Percentiles rank a stretch among this genome's conserved stretches.
Evolutionary conservation across 192 early-diverging fungal genomes (phyloP).

Genomic region (Coemansia sp.): DNA sequence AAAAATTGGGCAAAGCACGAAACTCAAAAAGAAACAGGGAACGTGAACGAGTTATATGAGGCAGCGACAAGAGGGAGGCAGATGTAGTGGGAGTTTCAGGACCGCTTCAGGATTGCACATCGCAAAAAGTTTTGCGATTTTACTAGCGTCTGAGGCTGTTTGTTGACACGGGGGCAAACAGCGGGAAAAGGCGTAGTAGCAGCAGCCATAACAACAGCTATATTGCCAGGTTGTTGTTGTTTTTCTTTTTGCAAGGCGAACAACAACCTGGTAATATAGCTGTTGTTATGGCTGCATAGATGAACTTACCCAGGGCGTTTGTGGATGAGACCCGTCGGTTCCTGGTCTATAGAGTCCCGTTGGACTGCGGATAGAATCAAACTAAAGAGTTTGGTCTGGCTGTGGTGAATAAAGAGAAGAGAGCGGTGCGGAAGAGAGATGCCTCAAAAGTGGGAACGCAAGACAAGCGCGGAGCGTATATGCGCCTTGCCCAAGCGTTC

Average conservation of each 20-base stretch:
- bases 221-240: constrained; percentile 7
- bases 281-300: too few species aligned
- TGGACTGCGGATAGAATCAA: neutral
- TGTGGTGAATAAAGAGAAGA: neutral
- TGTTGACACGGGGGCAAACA: constrained; percentile 15
- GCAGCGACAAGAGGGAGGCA: neutral
- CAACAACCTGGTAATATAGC: too few species aligned
- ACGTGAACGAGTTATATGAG: neutral
- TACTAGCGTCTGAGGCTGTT: constrained; percentile 11
- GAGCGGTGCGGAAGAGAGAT: neutral
- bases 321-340: too few species aligned
- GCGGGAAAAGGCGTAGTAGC: constrained; percentile 7
- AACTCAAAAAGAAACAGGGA: neutral
- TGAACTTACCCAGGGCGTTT: too few species aligned
- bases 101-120: neutral
- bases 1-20: neutral
- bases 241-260: constrained; percentile 9
- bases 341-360: neutral
- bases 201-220: constrained; percentile 12
- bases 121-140: constrained; percentile 4
- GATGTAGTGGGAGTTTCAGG: neutral
- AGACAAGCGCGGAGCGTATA: constrained; percentile 1
- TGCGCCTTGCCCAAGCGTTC: constrained; percentile 5
- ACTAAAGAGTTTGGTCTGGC: neutral
- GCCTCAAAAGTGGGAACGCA: neutral